Evolutionary conservation across 805 yeast species (phyloP), one percentile per base, ranked within the genome.

Genomic region (Huiozyma naganishii): DNA sequence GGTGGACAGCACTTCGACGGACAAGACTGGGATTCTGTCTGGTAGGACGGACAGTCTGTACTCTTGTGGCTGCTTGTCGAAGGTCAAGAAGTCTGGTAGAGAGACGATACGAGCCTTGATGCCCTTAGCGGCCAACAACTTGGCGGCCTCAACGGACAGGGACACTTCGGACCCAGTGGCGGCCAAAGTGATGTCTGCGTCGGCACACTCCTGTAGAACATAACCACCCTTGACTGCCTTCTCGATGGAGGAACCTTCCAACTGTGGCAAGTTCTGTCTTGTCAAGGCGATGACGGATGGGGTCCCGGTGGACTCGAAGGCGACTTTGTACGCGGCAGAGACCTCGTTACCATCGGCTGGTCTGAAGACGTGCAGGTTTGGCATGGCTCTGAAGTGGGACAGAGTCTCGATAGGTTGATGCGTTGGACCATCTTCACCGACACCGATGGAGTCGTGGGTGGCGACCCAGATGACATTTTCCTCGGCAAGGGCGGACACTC

Each of bases 221-320:
- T 92, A 92, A 65, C 95, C 98, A 79, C 98, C 98, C 74, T 83
- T 87, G 48, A 77, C 50, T 44, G 98, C 97, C 70, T 82, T 83
- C 75, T 86, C 97, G 53, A 89, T 74, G 43, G 89, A 69, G 42
- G 97, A 87, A 58, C 95, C 95, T 66, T 79, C 92, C 61, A 92
- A 79, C 70, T 92, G 97, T 49, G 97, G 90, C 64, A 83, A 70
- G 78, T 80, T 80, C 70, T 83, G 94, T 80, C 94, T 83, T 49
- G 90, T 74, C 54, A 83, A 70, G 50, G 90, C 89, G 62, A 83
- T 71, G 54, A 83, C 69, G 49, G 83, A 72, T 57, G 94, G 94
- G 41, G 90, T 82, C 52, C 68, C 65, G 43, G 68, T 74, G 37
- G 80, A 69, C 59, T 68, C 73, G 48, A 83, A 59, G 39, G 92